phyloP scores from a whole-genome alignment of 2,329 filamentous ascomycete genomes.

The Xylariomycetidae sp. region DNA sequence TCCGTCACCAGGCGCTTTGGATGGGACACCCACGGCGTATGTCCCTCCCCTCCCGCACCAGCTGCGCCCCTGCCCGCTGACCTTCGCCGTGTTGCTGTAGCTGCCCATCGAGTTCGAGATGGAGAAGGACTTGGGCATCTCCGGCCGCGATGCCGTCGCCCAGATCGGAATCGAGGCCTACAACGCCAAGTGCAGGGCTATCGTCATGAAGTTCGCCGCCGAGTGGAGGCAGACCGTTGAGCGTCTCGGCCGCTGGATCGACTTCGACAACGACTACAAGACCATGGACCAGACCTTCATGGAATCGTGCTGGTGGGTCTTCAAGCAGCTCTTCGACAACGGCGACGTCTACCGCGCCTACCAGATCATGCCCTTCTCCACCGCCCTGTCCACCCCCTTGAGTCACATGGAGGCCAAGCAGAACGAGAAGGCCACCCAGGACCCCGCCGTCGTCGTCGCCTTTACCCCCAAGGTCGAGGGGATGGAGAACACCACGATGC shows the following conservation, averaged over 20 bases:
- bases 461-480: slow-evolving; percentile 78
- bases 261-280: slow-evolving; percentile 98
- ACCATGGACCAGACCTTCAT: slow-evolving; percentile 95
- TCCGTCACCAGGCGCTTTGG: slow-evolving; percentile 90
- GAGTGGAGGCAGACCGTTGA: slow-evolving; percentile 90
- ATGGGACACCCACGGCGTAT: slow-evolving; percentile 94
- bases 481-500: slow-evolving; percentile 68
- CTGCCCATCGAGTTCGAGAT: slow-evolving; percentile 96
- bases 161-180: slow-evolving; percentile 83
- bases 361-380: slow-evolving; percentile 93
- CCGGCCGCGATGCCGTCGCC: slow-evolving; percentile 79
- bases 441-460: slow-evolving; percentile 81
- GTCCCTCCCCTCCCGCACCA: no score
- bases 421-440: slow-evolving; percentile 89
- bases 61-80: no score
- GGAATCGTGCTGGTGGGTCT: slow-evolving; percentile 96
- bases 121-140: slow-evolving; percentile 89
- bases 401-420: slow-evolving; percentile 93
- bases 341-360: slow-evolving; percentile 84
- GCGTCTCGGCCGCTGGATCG: slow-evolving; percentile 87
- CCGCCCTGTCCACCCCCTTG: slow-evolving; percentile 78
- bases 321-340: slow-evolving; percentile 89
- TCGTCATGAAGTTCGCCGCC: slow-evolving; percentile 83
- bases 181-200: slow-evolving; percentile 84
- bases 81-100: no score